A percentile compares a stretch with the other conserved stretches of the same genome.
Evolutionary conservation across 352 stramenopile species (phyloP).

Genomic region (Pythium insidiosum): DNA sequence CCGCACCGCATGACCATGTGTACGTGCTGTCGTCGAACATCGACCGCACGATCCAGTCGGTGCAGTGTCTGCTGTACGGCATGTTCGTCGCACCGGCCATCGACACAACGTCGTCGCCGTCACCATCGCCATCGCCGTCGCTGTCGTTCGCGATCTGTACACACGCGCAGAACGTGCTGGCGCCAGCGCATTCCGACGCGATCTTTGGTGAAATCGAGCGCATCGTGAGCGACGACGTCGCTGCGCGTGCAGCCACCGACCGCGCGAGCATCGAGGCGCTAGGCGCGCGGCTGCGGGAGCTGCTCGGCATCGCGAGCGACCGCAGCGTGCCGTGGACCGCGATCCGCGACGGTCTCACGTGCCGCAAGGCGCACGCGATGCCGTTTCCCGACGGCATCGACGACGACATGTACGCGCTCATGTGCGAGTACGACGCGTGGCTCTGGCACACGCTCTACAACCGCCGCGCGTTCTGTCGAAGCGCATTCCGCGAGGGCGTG

Average conservation of each 20-base stretch:
- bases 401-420: conserved; percentile 40
- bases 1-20: conserved; percentile 19
- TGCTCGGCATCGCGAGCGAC: conserved; percentile 36
- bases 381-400: conserved; percentile 65
- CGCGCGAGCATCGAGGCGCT: conserved; percentile 23
- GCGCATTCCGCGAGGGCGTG: conserved; percentile 56
- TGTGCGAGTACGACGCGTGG: conserved; percentile 70
- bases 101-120: too few relatives aligned
- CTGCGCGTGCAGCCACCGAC: conserved; percentile 28
- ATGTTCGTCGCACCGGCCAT: conserved; percentile 59
- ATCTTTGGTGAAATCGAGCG: conserved; percentile 70
- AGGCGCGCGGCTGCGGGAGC: too few relatives aligned
- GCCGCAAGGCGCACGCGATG: conserved; percentile 44
- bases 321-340: conserved; percentile 64
- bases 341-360: conserved; percentile 61
- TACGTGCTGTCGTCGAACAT: conserved; percentile 75
- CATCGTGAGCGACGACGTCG: conserved; percentile 55
- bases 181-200: too few relatives aligned
- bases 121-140: too few relatives aligned
- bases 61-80: conserved; percentile 60
- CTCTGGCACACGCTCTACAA: conserved; percentile 75
- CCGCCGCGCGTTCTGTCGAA: conserved; percentile 45
- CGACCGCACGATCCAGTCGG: conserved; percentile 64
- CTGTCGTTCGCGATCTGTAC: conserved; percentile 60
- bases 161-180: conserved; percentile 47